These are phyloP conservation scores for Microcyclospora tardicrescens DNA, from an alignment of 2,329 filamentous ascomycete species.

Conservation along the genomic window DNA sequence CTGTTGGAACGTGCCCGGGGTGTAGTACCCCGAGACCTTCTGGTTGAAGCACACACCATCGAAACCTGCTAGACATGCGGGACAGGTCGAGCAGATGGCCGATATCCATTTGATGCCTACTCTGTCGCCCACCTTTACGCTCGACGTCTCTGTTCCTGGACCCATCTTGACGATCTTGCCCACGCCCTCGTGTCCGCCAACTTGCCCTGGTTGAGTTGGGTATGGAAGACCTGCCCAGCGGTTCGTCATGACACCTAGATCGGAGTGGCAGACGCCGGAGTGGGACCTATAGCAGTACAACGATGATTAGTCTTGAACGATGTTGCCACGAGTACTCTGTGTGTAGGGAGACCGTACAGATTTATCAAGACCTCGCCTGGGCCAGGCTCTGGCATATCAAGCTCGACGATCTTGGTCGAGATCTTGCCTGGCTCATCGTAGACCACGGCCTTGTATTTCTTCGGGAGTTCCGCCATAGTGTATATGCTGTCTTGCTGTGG, in stretches of 20 bases:
- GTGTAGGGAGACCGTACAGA: conserved; percentile 31
- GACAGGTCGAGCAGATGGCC: conserved; percentile 41
- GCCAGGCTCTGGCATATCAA: conserved; percentile 53
- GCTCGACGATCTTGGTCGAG: conserved; percentile 49
- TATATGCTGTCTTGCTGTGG: too few species aligned
- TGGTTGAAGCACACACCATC: conserved; percentile 44
- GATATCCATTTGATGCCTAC: conserved; percentile 58
- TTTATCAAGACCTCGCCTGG: conserved; percentile 50
- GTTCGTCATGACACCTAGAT: conserved; percentile 43
- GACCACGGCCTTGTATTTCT: conserved; percentile 49
- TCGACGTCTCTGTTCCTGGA: conserved; percentile 41
- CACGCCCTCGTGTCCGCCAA: conserved; percentile 59
- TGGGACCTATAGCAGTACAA: conserved; percentile 35
- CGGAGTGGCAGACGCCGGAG: conserved; percentile 53
- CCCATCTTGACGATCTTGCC: conserved; percentile 52
- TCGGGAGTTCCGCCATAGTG: conserved; percentile 26
- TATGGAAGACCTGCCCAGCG: conserved; percentile 43
- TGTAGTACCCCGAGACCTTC: conserved; percentile 53
- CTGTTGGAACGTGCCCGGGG: conserved; percentile 60
- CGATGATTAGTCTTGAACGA: background rate
- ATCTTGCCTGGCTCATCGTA: conserved; percentile 54
- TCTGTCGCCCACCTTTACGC: conserved; percentile 51
- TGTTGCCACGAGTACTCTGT: background rate
- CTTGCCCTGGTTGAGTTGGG: conserved; percentile 47
- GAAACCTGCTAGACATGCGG: conserved; percentile 40